phyloP scores from a whole-genome alignment of 441 rosid species.

The Dalechampia spathulata region DNA sequence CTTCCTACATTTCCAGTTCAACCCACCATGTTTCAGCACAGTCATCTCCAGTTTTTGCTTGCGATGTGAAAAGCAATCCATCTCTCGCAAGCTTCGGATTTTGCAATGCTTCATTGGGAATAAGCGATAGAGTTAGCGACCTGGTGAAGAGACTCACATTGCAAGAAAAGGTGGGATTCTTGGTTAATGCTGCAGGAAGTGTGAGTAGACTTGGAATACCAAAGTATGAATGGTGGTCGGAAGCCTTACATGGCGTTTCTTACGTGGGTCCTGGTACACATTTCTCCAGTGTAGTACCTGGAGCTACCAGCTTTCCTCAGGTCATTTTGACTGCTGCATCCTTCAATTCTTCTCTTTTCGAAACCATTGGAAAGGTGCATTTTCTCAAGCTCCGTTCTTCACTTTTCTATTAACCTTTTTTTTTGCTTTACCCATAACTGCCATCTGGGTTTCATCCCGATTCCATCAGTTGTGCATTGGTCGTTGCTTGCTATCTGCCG shows the following conservation, averaged over 20 bases:
- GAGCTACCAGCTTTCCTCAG: slow-evolving; percentile 93
- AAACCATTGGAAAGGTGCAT: slow-evolving; percentile 77
- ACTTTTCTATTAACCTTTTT: too few species aligned
- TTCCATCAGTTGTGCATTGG: too few species aligned
- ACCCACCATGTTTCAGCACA: slow-evolving; percentile 26
- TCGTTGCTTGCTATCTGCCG: too few species aligned
- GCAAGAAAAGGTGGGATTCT: slow-evolving; percentile 59
- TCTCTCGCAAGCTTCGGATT: slow-evolving; percentile 41
- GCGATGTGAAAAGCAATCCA: slow-evolving; percentile 46
- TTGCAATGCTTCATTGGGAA: slow-evolving; percentile 37
- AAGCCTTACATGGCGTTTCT: slow-evolving; percentile 91
- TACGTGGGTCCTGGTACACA: slow-evolving; percentile 61
- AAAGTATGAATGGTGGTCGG: slow-evolving; percentile 88
- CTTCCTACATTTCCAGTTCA: background rate
- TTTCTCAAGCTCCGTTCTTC: too few species aligned
- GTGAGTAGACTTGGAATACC: slow-evolving; percentile 77
- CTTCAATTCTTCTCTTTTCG: slow-evolving; percentile 67
- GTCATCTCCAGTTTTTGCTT: slow-evolving; percentile 61
- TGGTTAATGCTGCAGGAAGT: slow-evolving; percentile 42
- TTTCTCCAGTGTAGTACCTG: slow-evolving; percentile 58
- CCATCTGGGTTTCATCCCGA: too few species aligned
- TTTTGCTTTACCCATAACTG: too few species aligned
- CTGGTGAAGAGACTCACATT: slow-evolving; percentile 58
- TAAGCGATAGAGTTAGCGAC: slow-evolving; percentile 53
- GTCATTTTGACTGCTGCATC: slow-evolving; percentile 91